These are phyloP conservation scores for Russula emetica DNA, from an alignment of 768 basidiomycete genomes.

Conservation along the genomic window DNA sequence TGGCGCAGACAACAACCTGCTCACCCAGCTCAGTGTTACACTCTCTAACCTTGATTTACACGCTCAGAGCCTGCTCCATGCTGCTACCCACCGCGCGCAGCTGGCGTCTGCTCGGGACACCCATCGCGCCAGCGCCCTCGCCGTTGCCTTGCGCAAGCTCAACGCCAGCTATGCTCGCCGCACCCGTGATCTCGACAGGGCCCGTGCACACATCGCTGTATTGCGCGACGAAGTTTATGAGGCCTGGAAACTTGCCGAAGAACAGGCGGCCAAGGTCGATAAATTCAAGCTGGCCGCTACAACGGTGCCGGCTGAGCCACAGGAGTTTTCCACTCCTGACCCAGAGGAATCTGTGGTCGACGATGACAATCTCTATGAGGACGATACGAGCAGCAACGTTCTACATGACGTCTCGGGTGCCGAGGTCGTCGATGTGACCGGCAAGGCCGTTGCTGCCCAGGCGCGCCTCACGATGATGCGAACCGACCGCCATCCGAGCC, in stretches of 20 bases:
- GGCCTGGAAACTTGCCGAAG: constrained; percentile 76
- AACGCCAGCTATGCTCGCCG: constrained; percentile 70
- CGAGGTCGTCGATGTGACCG: constrained; percentile 24
- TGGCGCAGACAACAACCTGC: constrained; percentile 23
- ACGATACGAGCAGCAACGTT: constrained; percentile 17
- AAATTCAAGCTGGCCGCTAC: constrained; percentile 42
- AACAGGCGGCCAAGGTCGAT: constrained; percentile 68
- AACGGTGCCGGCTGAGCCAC: constrained; percentile 22
- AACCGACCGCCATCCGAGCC: background rate
- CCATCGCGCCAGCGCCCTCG: constrained; percentile 73
- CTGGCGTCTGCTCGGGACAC: constrained; percentile 54
- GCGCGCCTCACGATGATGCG: constrained; percentile 23
- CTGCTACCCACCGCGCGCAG: constrained; percentile 62
- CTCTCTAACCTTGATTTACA: constrained; percentile 20
- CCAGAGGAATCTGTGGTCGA: constrained; percentile 17
- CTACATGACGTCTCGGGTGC: constrained; percentile 25
- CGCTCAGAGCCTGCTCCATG: constrained; percentile 48
- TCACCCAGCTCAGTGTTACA: constrained; percentile 22
- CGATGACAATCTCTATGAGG: constrained; percentile 27
- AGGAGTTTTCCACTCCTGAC: constrained; percentile 11
- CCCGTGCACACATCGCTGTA: constrained; percentile 46
- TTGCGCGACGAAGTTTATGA: constrained; percentile 72
- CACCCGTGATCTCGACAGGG: constrained; percentile 50
- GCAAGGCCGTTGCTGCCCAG: constrained; percentile 21
- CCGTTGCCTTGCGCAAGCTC: constrained; percentile 73